phyloP scores from a whole-genome alignment of 257 asterid species.

The Petunia axillaris region DNA sequence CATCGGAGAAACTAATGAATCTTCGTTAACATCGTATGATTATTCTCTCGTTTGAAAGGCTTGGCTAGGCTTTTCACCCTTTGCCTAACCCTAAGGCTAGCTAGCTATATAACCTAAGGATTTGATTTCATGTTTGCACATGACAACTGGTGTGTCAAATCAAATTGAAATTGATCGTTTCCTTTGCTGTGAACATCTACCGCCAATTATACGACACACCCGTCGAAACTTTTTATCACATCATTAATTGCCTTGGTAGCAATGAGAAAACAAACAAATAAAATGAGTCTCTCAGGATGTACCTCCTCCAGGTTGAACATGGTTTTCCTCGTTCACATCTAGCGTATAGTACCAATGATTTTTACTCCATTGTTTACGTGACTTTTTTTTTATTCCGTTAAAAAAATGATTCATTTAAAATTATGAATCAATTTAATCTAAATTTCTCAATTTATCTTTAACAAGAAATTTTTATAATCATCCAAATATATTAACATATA shows the following conservation, averaged over 20 bases:
- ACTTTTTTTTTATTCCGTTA: too few species aligned
- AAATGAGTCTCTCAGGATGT: not conserved
- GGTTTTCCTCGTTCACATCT: too few species aligned
- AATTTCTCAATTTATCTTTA: too few species aligned
- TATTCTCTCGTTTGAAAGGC: not conserved
- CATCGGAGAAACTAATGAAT: not conserved
- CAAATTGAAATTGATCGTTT: not conserved
- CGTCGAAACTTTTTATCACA: not conserved
- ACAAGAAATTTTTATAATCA: too few species aligned
- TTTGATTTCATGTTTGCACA: constrained; percentile 15
- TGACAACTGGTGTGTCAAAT: constrained; percentile 15
- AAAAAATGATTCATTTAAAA: too few species aligned
- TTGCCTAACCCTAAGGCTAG: not conserved
- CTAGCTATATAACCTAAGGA: constrained; percentile 2
- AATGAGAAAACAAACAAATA: not conserved
- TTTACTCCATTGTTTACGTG: too few species aligned
- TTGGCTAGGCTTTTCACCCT: not conserved
- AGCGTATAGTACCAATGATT: too few species aligned
- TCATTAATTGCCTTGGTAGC: not conserved
- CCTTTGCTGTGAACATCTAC: not conserved
- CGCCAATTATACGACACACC: not conserved
- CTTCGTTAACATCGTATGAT: not conserved
- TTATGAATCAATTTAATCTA: too few species aligned
- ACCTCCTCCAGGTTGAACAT: not conserved
- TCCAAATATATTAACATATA: too few species aligned